Percentiles rank a stretch among this genome's conserved stretches.
phyloP scores from a whole-genome alignment of 371 early-diverging fungal genomes.

The Rhizopus delemar region DNA sequence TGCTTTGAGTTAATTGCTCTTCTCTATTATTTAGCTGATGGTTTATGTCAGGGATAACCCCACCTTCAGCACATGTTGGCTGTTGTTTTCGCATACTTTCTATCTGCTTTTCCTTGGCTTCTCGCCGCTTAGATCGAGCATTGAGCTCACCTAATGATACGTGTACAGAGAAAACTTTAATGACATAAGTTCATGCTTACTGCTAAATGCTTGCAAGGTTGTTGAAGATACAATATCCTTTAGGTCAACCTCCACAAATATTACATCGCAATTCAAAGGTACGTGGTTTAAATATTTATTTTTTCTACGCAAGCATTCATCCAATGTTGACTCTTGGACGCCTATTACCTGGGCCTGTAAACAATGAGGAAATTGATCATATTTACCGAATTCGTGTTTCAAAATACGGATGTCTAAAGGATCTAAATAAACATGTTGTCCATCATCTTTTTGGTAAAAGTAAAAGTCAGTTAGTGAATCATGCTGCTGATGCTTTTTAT shows the following conservation, averaged over 20 bases:
- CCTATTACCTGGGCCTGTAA: conserved; percentile 59
- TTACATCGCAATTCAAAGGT: conserved; percentile 87
- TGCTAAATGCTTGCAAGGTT: conserved; percentile 59
- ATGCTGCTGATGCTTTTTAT: conserved; percentile 2
- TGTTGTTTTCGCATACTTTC: conserved; percentile 21
- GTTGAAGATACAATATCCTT: conserved; percentile 61
- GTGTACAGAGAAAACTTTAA: neutral
- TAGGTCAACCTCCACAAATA: conserved; percentile 84
- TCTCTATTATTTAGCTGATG: conserved; percentile 25
- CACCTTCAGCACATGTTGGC: conserved; percentile 40
- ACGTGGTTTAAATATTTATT: conserved; percentile 86
- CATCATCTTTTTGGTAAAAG: conserved; percentile 87
- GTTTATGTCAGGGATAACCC: conserved; percentile 55
- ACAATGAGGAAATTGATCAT: conserved; percentile 60
- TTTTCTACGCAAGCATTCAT: conserved; percentile 84
- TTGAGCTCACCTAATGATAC: conserved; percentile 37
- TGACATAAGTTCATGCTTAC: conserved; percentile 39
- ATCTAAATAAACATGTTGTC: conserved; percentile 91
- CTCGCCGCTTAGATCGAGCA: conserved; percentile 44
- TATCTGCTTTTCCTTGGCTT: conserved; percentile 44
- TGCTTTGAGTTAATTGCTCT: conserved; percentile 30
- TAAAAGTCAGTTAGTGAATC: conserved; percentile 45
- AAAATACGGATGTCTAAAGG: conserved; percentile 88
- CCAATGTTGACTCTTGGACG: conserved; percentile 83
- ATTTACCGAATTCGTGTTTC: conserved; percentile 72